Conservation (phyloP, 371 early-diverging fungal genomes). For the Lichtheimia ramosa region DNA sequence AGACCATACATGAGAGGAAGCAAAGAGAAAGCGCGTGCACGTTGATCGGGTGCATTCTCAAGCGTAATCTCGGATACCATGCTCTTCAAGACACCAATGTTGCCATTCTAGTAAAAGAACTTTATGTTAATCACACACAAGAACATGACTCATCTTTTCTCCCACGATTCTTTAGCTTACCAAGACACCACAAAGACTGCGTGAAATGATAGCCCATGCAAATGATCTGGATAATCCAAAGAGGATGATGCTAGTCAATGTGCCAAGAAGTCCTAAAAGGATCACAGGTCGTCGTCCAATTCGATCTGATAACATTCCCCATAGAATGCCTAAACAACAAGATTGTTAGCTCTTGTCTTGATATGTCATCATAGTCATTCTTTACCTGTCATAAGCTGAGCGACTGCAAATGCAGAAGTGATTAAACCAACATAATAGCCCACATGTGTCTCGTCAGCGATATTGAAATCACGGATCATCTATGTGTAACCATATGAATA, state of each 20-base stretch:
- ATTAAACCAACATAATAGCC: conserved; percentile 71
- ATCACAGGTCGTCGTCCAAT: conserved; percentile 76
- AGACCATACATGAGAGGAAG: conserved; percentile 60
- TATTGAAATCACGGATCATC: conserved; percentile 63
- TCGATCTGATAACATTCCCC: conserved; percentile 72
- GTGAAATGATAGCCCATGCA: conserved; percentile 66
- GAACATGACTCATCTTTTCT: conserved; percentile 20
- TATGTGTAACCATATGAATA: conserved; percentile 10
- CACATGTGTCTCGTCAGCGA: conserved; percentile 54
- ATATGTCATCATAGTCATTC: too few species aligned
- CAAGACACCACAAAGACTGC: conserved; percentile 75
- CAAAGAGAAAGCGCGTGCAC: conserved; percentile 57
- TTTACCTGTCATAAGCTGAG: conserved; percentile 61
- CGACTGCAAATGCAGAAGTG: conserved; percentile 64
- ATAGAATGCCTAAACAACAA: conserved; percentile 35
- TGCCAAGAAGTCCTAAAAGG: conserved; percentile 81
- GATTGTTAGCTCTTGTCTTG: background rate
- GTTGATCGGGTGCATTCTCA: conserved; percentile 45
- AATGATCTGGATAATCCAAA: conserved; percentile 78
- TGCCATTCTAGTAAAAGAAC: conserved; percentile 49
- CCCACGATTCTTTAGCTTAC: conserved; percentile 18
- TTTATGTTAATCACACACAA: background rate
- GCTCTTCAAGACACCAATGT: conserved; percentile 81
- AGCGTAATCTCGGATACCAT: conserved; percentile 85
- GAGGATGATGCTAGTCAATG: conserved; percentile 59